Conservation (phyloP, 2,329 filamentous ascomycete species). For the Ophiostoma pallidulum region DNA sequence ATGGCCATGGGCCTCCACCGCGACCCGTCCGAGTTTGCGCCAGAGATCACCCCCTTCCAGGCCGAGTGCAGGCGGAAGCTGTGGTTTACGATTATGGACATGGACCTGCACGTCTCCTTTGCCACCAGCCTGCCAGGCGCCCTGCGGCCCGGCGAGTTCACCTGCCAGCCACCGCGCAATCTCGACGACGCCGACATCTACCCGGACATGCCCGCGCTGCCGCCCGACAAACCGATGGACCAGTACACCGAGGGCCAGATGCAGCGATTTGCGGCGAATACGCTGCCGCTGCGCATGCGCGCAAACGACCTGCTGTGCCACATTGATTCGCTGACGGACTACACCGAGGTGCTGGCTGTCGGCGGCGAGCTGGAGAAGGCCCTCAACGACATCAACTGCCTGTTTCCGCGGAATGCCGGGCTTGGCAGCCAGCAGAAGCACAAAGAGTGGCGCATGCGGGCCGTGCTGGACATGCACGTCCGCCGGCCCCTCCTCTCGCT, state of each 20-base stretch:
- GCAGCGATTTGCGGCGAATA: slow-evolving; percentile 44
- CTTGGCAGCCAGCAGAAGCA: slow-evolving; percentile 35
- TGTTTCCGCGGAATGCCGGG: slow-evolving; percentile 38
- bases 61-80: slow-evolving; percentile 45
- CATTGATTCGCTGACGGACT: slow-evolving; percentile 43
- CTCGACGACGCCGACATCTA: slow-evolving; percentile 42
- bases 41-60: slow-evolving; percentile 38
- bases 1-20: slow-evolving; percentile 52
- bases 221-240: slow-evolving; percentile 40
- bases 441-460: slow-evolving; percentile 42
- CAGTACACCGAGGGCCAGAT: slow-evolving; percentile 43
- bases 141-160: slow-evolving; percentile 44
- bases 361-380: slow-evolving; percentile 44
- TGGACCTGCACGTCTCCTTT: slow-evolving; percentile 46
- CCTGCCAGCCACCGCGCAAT: slow-evolving; percentile 43
- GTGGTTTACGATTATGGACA: slow-evolving; percentile 48
- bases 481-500: slow-evolving; percentile 42
- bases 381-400: slow-evolving; percentile 44
- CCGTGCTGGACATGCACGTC: slow-evolving; percentile 45
- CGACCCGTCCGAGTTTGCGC: slow-evolving; percentile 43
- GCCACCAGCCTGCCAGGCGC: slow-evolving; percentile 42
- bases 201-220: slow-evolving; percentile 39
- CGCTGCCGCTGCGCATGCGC: slow-evolving; percentile 38
- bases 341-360: slow-evolving; percentile 42
- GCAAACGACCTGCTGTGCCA: slow-evolving; percentile 42